Base-by-base conservation (phyloP, 2,329 filamentous ascomycete genomes). In the Colletotrichum costaricense region DNA sequence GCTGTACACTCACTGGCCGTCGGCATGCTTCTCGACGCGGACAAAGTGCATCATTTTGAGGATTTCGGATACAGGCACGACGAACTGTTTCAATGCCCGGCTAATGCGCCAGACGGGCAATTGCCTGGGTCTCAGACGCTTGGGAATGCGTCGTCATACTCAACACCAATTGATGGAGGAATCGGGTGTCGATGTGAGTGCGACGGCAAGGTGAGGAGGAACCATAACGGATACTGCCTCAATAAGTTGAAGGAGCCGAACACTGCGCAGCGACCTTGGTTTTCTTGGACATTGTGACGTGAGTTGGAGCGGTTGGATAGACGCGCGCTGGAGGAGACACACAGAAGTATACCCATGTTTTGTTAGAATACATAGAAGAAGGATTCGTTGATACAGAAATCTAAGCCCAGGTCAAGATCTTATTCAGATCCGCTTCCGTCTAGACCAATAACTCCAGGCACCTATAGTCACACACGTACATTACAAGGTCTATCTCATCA, bases 1-100 rank as follows among this genome's bases (percentile, higher is more conserved):
- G 81, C 84, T 1, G 81, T 86, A 5, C 85, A 86, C 70, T 84
- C 83, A 3, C 80, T 86, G 5, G 84, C 84, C 1, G 78, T 85
- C 28, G 83, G 79, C 63, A 82, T 86, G 81, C 80, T 85, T 22
- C 79, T 84, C 33, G 79, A 82, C 52, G 80, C 84, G 12, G 76
- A 12, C 79, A 49, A 82, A 68, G 80, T 86, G 24, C 84, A 86
- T 74, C 84, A 86, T 74, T 86, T 86, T 67, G 80, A 82, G 66
- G 84, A 86, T 74, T 81, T 86, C 67, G 84, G 84, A 38, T 86
- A 86, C 75, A 78, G 81, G 35, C 84, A 86, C 74, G 81, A 81
- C 60, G 76, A 76, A 3, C 78, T 79, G 64, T 78, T 77, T 69
- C 79, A 80, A 38, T 82, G 80, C 58, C 80, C 80, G 2, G 80